Conservation (phyloP, 2,329 filamentous ascomycete genomes). For the Bisporella sp. region DNA sequence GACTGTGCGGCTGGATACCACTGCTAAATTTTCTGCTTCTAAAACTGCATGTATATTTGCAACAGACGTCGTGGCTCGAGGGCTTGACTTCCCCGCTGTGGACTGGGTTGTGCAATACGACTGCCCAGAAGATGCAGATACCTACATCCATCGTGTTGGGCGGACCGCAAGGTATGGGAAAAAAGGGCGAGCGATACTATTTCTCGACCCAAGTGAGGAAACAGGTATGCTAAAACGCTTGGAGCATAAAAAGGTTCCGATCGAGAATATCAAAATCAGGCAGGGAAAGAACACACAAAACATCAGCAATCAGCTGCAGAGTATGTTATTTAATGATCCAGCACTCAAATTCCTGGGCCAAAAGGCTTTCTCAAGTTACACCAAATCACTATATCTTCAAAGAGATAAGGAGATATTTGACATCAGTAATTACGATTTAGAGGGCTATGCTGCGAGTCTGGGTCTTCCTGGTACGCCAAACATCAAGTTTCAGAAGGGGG, state of each 20-base stretch:
- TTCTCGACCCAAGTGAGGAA: constrained; percentile 89
- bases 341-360: constrained; percentile 92
- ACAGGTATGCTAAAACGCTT: constrained; percentile 81
- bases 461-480: constrained; percentile 86
- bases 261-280: constrained; percentile 79
- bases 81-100: constrained; percentile 91
- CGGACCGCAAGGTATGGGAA: constrained; percentile 91
- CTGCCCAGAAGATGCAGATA: constrained; percentile 92
- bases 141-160: constrained; percentile 94
- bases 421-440: constrained; percentile 73
- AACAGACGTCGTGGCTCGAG: constrained; percentile 89
- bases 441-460: constrained; percentile 77
- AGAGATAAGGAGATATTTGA: constrained; percentile 90
- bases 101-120: constrained; percentile 99
- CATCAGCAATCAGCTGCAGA: constrained; percentile 79
- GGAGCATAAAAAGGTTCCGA: constrained; percentile 82
- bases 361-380: constrained; percentile 91
- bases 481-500: constrained; percentile 88
- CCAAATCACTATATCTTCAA: constrained; percentile 77
- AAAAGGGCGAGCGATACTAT: constrained; percentile 79
- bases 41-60: constrained; percentile 87
- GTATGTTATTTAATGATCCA: constrained; percentile 92
- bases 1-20: constrained; percentile 79
- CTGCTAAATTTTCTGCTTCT: constrained; percentile 70
- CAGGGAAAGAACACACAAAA: constrained; percentile 76